A percentile compares a stretch with the other conserved stretches of the same genome.
Conservation (phyloP, 768 basidiomycete species). For the Suillus hirtellus region DNA sequence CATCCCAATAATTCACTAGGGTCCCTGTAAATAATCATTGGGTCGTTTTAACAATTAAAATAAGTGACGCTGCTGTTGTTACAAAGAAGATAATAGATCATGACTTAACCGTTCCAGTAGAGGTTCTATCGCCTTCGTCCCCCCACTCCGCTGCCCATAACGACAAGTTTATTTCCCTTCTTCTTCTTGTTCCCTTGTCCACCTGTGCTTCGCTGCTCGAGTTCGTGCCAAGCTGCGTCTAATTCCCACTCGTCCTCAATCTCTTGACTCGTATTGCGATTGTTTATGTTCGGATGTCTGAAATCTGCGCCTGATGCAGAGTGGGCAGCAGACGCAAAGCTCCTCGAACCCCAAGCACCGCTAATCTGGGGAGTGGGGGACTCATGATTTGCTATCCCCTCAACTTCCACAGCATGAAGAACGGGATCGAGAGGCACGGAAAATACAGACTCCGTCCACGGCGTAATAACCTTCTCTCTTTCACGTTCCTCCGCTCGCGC, state of each 20-base stretch:
- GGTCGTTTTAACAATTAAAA: not conserved
- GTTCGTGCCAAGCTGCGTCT: constrained; percentile 79
- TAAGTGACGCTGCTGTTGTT: constrained; percentile 14
- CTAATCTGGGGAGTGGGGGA: constrained; percentile 21
- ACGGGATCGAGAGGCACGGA: constrained; percentile 13
- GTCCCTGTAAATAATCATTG: not conserved
- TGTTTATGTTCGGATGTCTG: constrained; percentile 45
- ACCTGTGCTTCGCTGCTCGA: constrained; percentile 55
- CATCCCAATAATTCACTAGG: no score
- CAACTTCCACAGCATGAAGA: constrained; percentile 16
- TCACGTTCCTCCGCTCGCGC: constrained; percentile 76
- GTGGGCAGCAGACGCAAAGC: constrained; percentile 80
- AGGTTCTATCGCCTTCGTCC: constrained; percentile 44
- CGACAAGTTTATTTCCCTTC: constrained; percentile 63
- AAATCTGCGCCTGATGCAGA: constrained; percentile 33
- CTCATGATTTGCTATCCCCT: constrained; percentile 15
- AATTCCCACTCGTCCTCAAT: constrained; percentile 72
- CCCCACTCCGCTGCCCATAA: constrained; percentile 65
- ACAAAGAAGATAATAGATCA: constrained; percentile 14
- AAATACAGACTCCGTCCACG: constrained; percentile 18
- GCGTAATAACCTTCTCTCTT: constrained; percentile 49
- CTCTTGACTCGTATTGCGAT: constrained; percentile 28
- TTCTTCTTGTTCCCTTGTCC: constrained; percentile 56
- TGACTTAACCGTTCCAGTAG: not conserved
- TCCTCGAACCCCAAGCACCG: constrained; percentile 78